phyloP scores from a whole-genome alignment of 352 stramenopile genomes.

The Phytophthora chlamydospora region DNA sequence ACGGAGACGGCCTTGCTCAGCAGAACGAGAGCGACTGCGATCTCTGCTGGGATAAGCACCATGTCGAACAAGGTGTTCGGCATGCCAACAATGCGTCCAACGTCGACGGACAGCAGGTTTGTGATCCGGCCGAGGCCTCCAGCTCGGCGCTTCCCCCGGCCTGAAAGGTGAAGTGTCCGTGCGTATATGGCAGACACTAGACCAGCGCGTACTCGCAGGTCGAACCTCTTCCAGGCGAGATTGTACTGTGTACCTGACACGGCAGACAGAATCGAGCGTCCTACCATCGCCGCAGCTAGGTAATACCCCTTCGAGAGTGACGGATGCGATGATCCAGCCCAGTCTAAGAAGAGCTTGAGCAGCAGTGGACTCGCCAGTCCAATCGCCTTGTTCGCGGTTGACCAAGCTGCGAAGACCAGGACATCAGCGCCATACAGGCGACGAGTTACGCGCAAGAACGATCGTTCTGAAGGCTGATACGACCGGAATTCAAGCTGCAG shows the following conservation, averaged over 20 bases:
- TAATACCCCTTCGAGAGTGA: slow-evolving; percentile 54
- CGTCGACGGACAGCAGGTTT: slow-evolving; percentile 82
- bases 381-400: slow-evolving; percentile 73
- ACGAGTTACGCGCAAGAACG: slow-evolving; percentile 57
- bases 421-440: slow-evolving; percentile 71
- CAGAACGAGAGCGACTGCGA: slow-evolving; percentile 74
- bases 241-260: slow-evolving; percentile 82
- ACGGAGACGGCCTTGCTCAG: slow-evolving; percentile 83
- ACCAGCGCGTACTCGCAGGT: slow-evolving; percentile 71
- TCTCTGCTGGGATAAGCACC: slow-evolving; percentile 78
- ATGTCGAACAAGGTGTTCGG: slow-evolving; percentile 79
- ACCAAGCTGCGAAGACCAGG: slow-evolving; percentile 67
- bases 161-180: slow-evolving; percentile 51
- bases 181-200: slow-evolving; percentile 76
- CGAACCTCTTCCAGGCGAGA: slow-evolving; percentile 80
- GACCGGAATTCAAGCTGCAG: slow-evolving; percentile 44
- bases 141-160: slow-evolving; percentile 32
- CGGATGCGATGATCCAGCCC: slow-evolving; percentile 51
- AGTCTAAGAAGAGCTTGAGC: slow-evolving; percentile 84
- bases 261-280: slow-evolving; percentile 59
- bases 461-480: slow-evolving; percentile 37
- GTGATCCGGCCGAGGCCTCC: slow-evolving; percentile 70
- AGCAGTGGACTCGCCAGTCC: slow-evolving; percentile 71
- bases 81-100: slow-evolving; percentile 76
- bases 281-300: slow-evolving; percentile 59